phyloP scores from a whole-genome alignment of 306 rosid genomes.

The Pyrus communis region DNA sequence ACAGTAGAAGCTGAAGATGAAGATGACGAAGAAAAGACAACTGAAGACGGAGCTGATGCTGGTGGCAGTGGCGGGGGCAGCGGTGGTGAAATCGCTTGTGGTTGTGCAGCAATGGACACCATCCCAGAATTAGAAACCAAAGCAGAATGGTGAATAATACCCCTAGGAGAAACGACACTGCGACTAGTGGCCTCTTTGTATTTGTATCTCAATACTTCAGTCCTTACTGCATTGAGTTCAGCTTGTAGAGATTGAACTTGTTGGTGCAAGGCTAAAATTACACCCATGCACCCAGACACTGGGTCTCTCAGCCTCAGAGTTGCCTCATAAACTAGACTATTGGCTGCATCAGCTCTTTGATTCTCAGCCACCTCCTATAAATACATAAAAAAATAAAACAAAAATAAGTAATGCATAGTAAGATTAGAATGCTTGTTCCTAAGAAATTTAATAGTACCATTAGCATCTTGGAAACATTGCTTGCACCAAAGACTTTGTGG shows the following conservation, averaged over 20 bases:
- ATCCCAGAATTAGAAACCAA: constrained; percentile 31
- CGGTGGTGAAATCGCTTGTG: constrained; percentile 31
- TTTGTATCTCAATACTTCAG: constrained; percentile 51
- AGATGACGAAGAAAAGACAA: constrained; percentile 49
- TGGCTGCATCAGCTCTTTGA: constrained; percentile 82
- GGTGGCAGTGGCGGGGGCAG: constrained; percentile 20
- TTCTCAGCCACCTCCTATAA: constrained; percentile 65
- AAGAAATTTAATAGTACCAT: constrained; percentile 35
- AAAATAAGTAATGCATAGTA: neutral
- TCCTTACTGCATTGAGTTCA: constrained; percentile 46
- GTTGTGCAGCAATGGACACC: constrained; percentile 30
- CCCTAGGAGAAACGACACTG: constrained; percentile 38
- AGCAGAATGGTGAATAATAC: constrained; percentile 4
- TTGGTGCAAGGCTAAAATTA: constrained; percentile 72
- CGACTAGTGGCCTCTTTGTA: constrained; percentile 46
- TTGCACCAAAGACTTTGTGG: constrained; percentile 90
- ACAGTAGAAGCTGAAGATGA: constrained; percentile 49
- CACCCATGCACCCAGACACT: constrained; percentile 88
- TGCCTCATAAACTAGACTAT: constrained; percentile 84
- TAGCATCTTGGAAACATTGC: constrained; percentile 93
- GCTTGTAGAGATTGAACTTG: constrained; percentile 62
- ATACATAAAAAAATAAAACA: neutral
- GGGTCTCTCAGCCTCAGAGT: constrained; percentile 83
- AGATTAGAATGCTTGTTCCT: neutral
- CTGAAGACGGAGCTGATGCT: constrained; percentile 25